Conservation (phyloP, 768 basidiomycete genomes). For the Tulasnella sp. region DNA sequence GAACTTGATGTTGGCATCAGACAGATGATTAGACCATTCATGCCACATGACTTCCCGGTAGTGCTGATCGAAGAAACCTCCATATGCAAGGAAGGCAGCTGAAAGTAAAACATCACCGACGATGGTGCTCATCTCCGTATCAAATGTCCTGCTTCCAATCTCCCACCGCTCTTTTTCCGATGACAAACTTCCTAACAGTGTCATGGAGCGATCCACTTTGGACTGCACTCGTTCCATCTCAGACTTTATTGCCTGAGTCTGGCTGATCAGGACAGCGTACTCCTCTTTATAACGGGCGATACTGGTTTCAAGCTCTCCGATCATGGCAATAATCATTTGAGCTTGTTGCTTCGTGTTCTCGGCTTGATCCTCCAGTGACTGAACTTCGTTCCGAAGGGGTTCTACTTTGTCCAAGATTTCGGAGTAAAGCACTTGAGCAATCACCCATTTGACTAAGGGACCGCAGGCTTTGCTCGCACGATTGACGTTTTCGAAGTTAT, state of each 20-base stretch:
- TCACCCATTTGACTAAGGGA: slow-evolving; percentile 94
- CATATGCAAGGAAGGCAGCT: slow-evolving; percentile 91
- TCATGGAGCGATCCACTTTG: slow-evolving; percentile 96
- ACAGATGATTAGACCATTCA: slow-evolving; percentile 80
- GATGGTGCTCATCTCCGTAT: slow-evolving; percentile 96
- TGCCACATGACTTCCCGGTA: slow-evolving; percentile 97
- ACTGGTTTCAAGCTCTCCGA: slow-evolving; percentile 81
- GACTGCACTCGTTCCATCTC: slow-evolving; percentile 98
- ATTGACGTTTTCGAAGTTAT: slow-evolving; percentile 90
- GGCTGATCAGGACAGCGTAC: slow-evolving; percentile 90
- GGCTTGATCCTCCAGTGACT: slow-evolving; percentile 82
- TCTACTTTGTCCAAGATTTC: slow-evolving; percentile 96
- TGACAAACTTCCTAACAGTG: slow-evolving; percentile 80
- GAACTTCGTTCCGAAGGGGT: slow-evolving; percentile 89
- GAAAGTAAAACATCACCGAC: slow-evolving; percentile 94
- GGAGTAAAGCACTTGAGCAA: slow-evolving; percentile 93
- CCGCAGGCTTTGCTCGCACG: slow-evolving; percentile 95
- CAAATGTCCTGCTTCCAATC: slow-evolving; percentile 85
- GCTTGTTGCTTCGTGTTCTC: slow-evolving; percentile 94
- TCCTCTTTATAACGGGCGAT: slow-evolving; percentile 93
- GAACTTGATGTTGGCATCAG: slow-evolving; percentile 81
- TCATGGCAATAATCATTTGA: slow-evolving; percentile 76
- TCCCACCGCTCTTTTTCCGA: slow-evolving; percentile 95
- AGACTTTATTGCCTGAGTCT: slow-evolving; percentile 89
- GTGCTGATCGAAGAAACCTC: slow-evolving; percentile 97